Evolutionary conservation across 1,284 basidiomycete genomes (phyloP).

Genomic region (Ceraceosorus guamensis): DNA sequence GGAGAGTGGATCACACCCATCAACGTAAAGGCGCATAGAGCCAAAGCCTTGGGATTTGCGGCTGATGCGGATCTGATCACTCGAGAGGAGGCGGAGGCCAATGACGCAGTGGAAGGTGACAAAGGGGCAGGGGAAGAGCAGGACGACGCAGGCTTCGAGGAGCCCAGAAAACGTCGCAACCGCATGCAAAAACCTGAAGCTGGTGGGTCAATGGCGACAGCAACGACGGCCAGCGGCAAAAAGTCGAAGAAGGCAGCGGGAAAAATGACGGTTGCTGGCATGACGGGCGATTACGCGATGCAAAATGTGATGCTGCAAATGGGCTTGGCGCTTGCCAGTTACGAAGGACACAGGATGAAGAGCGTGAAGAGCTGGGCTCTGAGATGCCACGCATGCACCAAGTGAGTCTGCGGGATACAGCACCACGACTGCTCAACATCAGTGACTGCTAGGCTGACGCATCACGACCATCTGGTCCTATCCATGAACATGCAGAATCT

Average conservation of each 20-base stretch:
- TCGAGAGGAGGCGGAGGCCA: conserved; percentile 20
- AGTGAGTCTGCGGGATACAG: conserved; percentile 60
- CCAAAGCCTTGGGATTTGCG: conserved; percentile 63
- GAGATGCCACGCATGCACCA: conserved; percentile 97
- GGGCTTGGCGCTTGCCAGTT: conserved; percentile 81
- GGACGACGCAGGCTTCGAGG: background rate
- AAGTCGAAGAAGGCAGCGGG: conserved; percentile 8
- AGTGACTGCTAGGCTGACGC: background rate
- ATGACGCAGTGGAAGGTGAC: conserved; percentile 54
- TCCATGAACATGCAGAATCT: conserved; percentile 59
- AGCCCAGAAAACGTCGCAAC: background rate
- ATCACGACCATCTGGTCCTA: background rate
- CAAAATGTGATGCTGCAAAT: conserved; percentile 96
- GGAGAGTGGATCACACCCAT: conserved; percentile 89
- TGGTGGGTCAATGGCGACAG: background rate
- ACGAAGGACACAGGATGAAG: conserved; percentile 81
- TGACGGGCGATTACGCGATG: conserved; percentile 99
- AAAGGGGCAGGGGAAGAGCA: background rate
- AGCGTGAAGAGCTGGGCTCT: conserved; percentile 92
- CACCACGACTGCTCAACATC: background rate
- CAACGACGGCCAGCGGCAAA: background rate
- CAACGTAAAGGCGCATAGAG: conserved; percentile 81
- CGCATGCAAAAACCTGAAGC: background rate
- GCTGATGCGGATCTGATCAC: conserved; percentile 30
- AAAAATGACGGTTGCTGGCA: conserved; percentile 41